Base-by-base conservation (phyloP, 2,329 filamentous ascomycete species). In the Ophiostoma ips region DNA sequence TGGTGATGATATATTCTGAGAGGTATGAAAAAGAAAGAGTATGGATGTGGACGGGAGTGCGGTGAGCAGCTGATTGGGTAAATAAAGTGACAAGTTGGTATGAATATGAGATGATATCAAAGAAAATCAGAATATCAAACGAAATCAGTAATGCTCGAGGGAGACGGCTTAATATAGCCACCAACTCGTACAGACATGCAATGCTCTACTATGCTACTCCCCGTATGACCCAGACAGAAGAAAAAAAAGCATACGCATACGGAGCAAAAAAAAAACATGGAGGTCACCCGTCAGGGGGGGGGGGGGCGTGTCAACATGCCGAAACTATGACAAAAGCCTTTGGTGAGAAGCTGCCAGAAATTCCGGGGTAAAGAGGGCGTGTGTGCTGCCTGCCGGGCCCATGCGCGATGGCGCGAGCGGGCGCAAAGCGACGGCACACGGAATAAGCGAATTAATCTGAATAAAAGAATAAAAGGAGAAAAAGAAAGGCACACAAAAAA, bases 291-390 rank as follows among this genome's bases (percentile, higher is more conserved):
- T 43, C 40, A 43, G 21, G 28, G 41, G 34, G 45, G 21, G 28
- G 41, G 34, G 45, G 47, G 49, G 52, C 30, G 45, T 44, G 46
- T 31, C 40, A 31, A 18, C 24, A 50, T 16, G 24, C 13, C 15
- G 9, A 43, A 36, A 36, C 16, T 12, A 41, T 40, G 9, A 28
- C 21, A 30, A 35, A 33, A 28, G 31, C 36, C 41, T n/a, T n/a
- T 21, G 43, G 33, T 50, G 46, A 50, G 53, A 49, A 45, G n/a
- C 36, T 33, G 48, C 46, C 37, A 49, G 24, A 46, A 48, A 28
- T 30, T 50, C 34, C 16, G 41, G 48, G 31, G 43, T 50, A 28
- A 28, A 28, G 21, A 44, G 44, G 48, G 38, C 49, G 45, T 46
- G 33, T 19, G n/a, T 16, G 18, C 18, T 34, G 8, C 31, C n/a